Evolutionary conservation across 2,329 filamentous ascomycete species (phyloP).

Genomic region (Xylaria sp.): DNA sequence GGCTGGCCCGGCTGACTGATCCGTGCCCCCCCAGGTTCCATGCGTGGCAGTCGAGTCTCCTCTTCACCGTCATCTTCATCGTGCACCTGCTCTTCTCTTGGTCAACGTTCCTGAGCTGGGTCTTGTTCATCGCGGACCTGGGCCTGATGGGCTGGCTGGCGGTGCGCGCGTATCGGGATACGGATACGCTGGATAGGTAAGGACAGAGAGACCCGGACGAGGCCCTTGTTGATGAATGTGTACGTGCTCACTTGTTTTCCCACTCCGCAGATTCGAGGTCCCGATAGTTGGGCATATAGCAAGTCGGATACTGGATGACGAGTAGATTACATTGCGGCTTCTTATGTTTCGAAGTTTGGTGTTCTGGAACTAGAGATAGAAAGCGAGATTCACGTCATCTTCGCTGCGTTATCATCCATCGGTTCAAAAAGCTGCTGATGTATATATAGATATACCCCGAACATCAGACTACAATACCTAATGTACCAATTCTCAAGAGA

Average conservation of each 20-base stretch:
- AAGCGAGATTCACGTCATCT: background rate
- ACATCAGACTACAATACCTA: background rate
- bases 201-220: too few relatives aligned
- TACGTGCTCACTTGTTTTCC: background rate
- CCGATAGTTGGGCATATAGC: constrained; percentile 85
- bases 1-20: background rate
- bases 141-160: constrained; percentile 76
- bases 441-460: background rate
- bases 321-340: constrained; percentile 19
- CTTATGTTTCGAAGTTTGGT: background rate
- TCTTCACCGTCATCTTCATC: constrained; percentile 76
- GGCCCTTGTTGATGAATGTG: constrained; percentile 1
- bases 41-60: constrained; percentile 88
- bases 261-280: constrained; percentile 70
- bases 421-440: background rate
- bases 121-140: constrained; percentile 77
- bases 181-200: constrained; percentile 66
- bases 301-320: constrained; percentile 88
- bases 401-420: constrained; percentile 7
- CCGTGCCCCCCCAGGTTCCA: constrained; percentile 68
- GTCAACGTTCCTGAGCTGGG: constrained; percentile 81
- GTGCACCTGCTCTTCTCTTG: constrained; percentile 86
- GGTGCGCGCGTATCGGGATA: constrained; percentile 81
- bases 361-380: background rate
- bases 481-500: background rate